Evolutionary conservation across 129 eudicot species (phyloP).

Genomic region (Pittosporum tobira): DNA sequence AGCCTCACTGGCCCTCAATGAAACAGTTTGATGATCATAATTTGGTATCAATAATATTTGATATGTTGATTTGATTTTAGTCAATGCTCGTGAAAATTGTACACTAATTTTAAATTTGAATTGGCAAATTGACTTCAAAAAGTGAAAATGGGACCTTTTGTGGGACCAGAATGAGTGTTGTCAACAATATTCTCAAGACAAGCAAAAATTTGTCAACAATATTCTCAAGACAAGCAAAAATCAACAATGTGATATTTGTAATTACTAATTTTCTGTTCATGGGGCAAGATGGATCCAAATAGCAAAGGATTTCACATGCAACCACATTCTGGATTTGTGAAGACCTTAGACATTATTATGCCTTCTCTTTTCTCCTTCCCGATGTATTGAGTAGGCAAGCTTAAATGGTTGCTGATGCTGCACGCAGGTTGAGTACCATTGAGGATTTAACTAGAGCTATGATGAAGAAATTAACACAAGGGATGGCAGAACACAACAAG

Average conservation of each 20-base stretch:
- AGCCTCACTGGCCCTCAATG: too few species aligned
- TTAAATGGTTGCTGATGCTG: constrained; percentile 13
- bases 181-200: neutral
- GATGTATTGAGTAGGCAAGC: neutral
- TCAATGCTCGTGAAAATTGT: too few species aligned
- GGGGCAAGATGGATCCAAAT: neutral
- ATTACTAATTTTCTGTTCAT: neutral
- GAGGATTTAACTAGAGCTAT: constrained; percentile 56
- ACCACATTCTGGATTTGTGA: neutral
- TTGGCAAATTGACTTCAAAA: too few species aligned
- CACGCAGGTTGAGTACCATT: constrained; percentile 56
- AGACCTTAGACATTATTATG: neutral
- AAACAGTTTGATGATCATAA: too few species aligned
- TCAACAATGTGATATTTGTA: neutral
- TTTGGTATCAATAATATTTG: too few species aligned
- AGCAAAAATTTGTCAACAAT: neutral
- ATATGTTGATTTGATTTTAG: too few species aligned
- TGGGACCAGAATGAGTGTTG: too few species aligned
- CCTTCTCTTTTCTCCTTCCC: neutral
- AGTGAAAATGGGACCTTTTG: too few species aligned
- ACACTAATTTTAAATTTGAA: too few species aligned
- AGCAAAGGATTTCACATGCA: neutral
- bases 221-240: neutral
- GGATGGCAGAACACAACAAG: constrained; percentile 69
- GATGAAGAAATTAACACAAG: constrained; percentile 62